Percentiles rank a stretch among this genome's conserved stretches.
Evolutionary conservation across 495 filamentous ascomycete genomes (phyloP).

Genomic region (Ramalina intermedia): DNA sequence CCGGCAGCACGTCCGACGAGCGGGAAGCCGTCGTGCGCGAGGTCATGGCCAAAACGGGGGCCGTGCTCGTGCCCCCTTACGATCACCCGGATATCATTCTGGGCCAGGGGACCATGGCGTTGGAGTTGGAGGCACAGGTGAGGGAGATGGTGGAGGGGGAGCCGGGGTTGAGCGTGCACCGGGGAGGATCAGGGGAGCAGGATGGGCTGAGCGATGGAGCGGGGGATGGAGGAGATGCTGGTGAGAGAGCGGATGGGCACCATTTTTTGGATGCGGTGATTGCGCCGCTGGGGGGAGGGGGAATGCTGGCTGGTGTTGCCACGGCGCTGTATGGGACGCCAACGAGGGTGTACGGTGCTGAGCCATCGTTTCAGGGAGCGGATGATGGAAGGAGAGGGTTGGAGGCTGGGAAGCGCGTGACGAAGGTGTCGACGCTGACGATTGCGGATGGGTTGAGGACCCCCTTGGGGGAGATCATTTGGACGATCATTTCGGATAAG

Average conservation of each 20-base stretch:
- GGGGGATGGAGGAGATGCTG: neutral
- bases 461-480: conserved; percentile 63
- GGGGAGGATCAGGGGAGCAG: neutral
- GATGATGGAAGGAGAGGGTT: conserved; percentile 69
- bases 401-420: conserved; percentile 42
- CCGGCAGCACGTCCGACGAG: conserved; percentile 64
- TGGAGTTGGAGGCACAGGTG: conserved; percentile 71
- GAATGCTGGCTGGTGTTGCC: conserved; percentile 72
- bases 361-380: conserved; percentile 70
- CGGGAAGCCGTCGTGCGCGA: conserved; percentile 59
- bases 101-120: conserved; percentile 73
- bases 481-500: conserved; percentile 63
- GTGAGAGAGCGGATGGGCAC: neutral
- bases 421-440: conserved; percentile 56
- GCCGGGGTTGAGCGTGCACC: conserved; percentile 10
- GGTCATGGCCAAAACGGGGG: conserved; percentile 54
- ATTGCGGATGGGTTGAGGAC: conserved; percentile 86
- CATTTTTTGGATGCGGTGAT: conserved; percentile 66
- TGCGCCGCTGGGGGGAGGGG: conserved; percentile 77
- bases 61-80: conserved; percentile 74
- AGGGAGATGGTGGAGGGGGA: conserved; percentile 29
- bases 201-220: conserved; percentile 1
- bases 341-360: conserved; percentile 72
- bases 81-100: conserved; percentile 84
- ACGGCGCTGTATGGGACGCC: conserved; percentile 49